phyloP scores from a whole-genome alignment of 2,329 filamentous ascomycete species.

The Fusarium sp. region DNA sequence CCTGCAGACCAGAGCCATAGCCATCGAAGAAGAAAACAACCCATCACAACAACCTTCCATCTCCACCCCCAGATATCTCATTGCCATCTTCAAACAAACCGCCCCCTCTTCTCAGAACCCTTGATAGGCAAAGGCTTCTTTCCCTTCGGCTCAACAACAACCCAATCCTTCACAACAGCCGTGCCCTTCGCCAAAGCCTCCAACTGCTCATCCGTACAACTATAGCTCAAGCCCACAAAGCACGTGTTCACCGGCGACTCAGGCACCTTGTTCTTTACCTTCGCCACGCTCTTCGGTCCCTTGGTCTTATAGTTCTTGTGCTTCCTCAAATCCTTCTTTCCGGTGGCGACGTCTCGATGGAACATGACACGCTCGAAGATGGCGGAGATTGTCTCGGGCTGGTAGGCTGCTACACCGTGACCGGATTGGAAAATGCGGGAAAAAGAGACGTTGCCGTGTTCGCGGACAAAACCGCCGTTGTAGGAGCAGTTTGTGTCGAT shows the following conservation, averaged over 20 bases:
- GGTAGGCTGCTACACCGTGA: conserved; percentile 71
- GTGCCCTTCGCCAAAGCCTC: conserved; percentile 35
- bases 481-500: conserved; percentile 76
- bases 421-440: conserved; percentile 75
- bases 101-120: neutral
- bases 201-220: conserved; percentile 56
- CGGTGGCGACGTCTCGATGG: conserved; percentile 67
- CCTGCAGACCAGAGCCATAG: too few species aligned
- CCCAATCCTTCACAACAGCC: conserved; percentile 38
- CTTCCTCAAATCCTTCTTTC: conserved; percentile 60
- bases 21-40: too few species aligned
- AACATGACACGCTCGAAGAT: conserved; percentile 71
- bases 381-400: conserved; percentile 68
- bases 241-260: conserved; percentile 66
- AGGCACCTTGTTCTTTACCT: conserved; percentile 65
- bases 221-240: conserved; percentile 65
- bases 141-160: conserved; percentile 35
- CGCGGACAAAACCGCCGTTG: conserved; percentile 79
- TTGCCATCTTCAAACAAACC: neutral
- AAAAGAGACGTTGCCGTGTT: conserved; percentile 80
- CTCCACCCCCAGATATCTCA: neutral
- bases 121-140: conserved; percentile 10
- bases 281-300: conserved; percentile 66
- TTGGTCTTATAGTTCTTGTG: conserved; percentile 52
- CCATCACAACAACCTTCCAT: neutral